phyloP scores from a whole-genome alignment of 2,329 filamentous ascomycete genomes.

The Ilyonectria mors-panacis region DNA sequence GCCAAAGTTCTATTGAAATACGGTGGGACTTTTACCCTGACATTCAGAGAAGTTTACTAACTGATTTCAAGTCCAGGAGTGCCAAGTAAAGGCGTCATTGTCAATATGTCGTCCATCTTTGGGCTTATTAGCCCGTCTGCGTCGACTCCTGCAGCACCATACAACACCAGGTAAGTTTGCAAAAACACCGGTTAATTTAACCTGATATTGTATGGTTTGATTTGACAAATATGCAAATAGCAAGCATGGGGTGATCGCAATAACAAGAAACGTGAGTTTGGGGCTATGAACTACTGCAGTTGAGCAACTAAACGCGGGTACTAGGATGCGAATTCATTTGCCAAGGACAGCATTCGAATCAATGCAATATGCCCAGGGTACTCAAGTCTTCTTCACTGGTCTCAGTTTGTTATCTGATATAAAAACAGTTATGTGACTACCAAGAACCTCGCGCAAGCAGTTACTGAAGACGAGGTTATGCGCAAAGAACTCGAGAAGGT shows the following conservation, averaged over 20 bases:
- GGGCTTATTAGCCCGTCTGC: not conserved
- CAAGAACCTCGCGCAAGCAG: not conserved
- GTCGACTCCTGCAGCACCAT: not conserved
- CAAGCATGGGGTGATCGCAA: not conserved
- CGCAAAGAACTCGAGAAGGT: not conserved
- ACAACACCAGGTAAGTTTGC: not conserved
- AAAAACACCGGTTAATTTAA: not conserved
- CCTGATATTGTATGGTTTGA: not conserved
- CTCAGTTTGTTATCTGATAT: too few species aligned
- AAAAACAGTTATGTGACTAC: not conserved
- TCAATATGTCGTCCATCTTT: not conserved
- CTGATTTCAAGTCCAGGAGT: too few species aligned
- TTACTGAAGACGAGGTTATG: not conserved
- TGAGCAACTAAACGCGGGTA: too few species aligned
- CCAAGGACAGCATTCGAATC: conserved; percentile 1
- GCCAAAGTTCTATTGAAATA: too few species aligned
- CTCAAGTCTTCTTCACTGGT: not conserved
- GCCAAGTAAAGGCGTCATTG: not conserved
- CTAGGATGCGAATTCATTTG: not conserved
- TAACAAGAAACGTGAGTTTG: not conserved
- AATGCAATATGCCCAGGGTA: not conserved
- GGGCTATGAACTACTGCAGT: too few species aligned
- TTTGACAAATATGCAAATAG: not conserved
- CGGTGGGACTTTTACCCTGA: too few species aligned
- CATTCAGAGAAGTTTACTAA: too few species aligned